These are phyloP conservation scores for Mortierella claussenii DNA, from an alignment of 192 early-diverging fungal species.

Conservation along the genomic window DNA sequence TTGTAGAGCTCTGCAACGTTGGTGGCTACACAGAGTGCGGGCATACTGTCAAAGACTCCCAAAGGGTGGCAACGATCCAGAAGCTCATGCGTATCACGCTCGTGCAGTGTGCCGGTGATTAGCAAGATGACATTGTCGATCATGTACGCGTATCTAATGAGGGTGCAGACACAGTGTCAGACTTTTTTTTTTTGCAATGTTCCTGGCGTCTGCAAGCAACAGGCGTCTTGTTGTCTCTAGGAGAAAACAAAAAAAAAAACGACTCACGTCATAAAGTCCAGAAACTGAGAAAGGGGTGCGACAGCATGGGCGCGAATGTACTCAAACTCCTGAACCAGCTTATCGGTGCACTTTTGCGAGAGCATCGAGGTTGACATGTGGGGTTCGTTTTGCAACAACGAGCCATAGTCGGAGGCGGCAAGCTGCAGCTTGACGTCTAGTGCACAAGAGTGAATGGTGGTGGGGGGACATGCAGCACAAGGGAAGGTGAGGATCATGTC, in stretches of 20 bases:
- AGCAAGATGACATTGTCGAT: constrained; percentile 99
- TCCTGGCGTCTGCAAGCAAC: neutral
- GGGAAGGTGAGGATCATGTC: no score
- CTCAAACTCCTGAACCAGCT: constrained; percentile 93
- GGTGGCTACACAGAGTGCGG: constrained; percentile 96
- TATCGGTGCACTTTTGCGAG: constrained; percentile 87
- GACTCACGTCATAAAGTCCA: constrained; percentile 97
- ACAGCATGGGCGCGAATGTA: constrained; percentile 89
- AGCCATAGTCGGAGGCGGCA: constrained; percentile 94
- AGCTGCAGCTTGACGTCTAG: constrained; percentile 97
- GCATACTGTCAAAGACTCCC: constrained; percentile 98
- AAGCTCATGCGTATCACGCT: constrained; percentile 97
- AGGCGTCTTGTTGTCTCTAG: neutral
- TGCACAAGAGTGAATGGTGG: neutral
- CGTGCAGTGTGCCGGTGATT: constrained; percentile 97
- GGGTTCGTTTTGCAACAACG: constrained; percentile 95
- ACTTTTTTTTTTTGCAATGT: neutral
- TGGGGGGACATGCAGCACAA: no score
- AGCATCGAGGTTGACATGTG: constrained; percentile 94
- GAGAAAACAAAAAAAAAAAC: neutral
- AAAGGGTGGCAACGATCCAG: constrained; percentile 98
- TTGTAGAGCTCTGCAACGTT: constrained; percentile 95
- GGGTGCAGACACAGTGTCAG: no score
- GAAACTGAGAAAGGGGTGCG: constrained; percentile 87
- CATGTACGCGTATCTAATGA: constrained; percentile 94